Evolutionary conservation across 257 asterid species (phyloP).

Genomic region (Nicotiana noctiflora): DNA sequence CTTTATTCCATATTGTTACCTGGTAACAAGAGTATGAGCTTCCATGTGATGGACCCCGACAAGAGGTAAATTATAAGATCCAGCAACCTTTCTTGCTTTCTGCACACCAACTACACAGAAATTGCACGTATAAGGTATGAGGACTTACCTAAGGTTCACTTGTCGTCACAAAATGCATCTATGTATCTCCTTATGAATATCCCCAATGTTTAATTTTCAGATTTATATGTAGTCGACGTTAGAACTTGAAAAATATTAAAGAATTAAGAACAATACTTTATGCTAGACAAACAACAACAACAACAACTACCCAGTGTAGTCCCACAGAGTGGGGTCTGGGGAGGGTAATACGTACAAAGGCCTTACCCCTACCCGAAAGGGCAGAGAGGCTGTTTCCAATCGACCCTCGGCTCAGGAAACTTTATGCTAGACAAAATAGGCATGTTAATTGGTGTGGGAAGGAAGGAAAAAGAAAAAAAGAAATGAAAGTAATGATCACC

Average conservation of each 20-base stretch:
- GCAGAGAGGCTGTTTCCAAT: too few relatives aligned
- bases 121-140: conserved; percentile 10
- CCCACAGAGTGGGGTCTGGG: too few relatives aligned
- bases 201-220: not conserved
- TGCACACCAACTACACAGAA: conserved; percentile 75
- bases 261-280: not conserved
- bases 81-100: conserved; percentile 92
- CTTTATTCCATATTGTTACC: conserved; percentile 34
- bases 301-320: too few relatives aligned
- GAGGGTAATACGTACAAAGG: too few relatives aligned
- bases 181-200: not conserved
- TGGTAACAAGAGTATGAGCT: conserved; percentile 94
- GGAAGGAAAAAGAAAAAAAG: not conserved
- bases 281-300: not conserved
- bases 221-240: not conserved
- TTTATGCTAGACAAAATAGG: not conserved
- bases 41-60: conserved; percentile 97
- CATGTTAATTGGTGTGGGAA: not conserved
- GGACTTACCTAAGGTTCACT: not conserved
- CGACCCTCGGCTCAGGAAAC: too few relatives aligned
- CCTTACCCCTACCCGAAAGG: too few relatives aligned
- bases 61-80: conserved; percentile 61
- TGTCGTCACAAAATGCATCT: not conserved
- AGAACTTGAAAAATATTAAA: not conserved
- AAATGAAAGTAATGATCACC: not conserved